These are phyloP conservation scores for Endocladia muricata DNA, from an alignment of 31 red algal species.

Conservation along the genomic window DNA sequence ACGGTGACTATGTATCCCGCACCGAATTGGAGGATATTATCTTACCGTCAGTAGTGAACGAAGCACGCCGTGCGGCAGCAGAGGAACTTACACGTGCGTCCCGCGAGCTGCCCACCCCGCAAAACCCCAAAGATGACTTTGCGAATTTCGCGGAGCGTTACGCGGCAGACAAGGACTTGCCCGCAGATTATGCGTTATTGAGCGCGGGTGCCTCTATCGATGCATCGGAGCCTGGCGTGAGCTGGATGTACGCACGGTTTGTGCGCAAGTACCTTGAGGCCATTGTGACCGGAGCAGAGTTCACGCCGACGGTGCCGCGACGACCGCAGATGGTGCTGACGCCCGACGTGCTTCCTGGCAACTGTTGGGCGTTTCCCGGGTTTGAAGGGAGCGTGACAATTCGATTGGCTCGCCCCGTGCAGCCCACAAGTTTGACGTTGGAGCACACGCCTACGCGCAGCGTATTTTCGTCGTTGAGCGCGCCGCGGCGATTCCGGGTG, in stretches of 20 bases:
- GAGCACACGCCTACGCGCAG: slow-evolving; percentile 63
- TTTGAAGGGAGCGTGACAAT: slow-evolving; percentile 54
- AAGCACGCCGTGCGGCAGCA: slow-evolving; percentile 36
- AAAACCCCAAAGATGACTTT: slow-evolving; percentile 6
- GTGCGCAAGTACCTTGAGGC: slow-evolving; percentile 22
- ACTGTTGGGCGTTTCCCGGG: slow-evolving; percentile 70
- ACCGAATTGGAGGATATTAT: slow-evolving; percentile 30
- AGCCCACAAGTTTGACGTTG: slow-evolving; percentile 38
- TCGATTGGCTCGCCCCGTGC: slow-evolving; percentile 46
- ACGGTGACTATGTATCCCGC: slow-evolving; percentile 26
- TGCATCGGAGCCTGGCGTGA: slow-evolving; percentile 25
- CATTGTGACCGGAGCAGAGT: slow-evolving; percentile 3
- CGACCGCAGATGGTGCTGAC: slow-evolving; percentile 15
- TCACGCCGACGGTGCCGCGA: slow-evolving; percentile 20
- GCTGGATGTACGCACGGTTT: slow-evolving; percentile 22
- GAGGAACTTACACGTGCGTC: slow-evolving; percentile 22
- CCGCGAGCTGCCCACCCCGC: neutral
- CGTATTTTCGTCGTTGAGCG: slow-evolving; percentile 27
- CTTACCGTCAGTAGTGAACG: slow-evolving; percentile 26
- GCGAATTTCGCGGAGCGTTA: slow-evolving; percentile 49
- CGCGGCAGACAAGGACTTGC: slow-evolving; percentile 69
- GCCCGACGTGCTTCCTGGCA: slow-evolving; percentile 68
- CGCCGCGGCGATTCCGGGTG: slow-evolving; percentile 42
- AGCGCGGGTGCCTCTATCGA: slow-evolving; percentile 34
- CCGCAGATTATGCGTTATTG: slow-evolving; percentile 54